Percentiles rank a stretch among this genome's conserved stretches.
phyloP scores from a whole-genome alignment of 495 filamentous ascomycete species.

The Glonium stellatum region DNA sequence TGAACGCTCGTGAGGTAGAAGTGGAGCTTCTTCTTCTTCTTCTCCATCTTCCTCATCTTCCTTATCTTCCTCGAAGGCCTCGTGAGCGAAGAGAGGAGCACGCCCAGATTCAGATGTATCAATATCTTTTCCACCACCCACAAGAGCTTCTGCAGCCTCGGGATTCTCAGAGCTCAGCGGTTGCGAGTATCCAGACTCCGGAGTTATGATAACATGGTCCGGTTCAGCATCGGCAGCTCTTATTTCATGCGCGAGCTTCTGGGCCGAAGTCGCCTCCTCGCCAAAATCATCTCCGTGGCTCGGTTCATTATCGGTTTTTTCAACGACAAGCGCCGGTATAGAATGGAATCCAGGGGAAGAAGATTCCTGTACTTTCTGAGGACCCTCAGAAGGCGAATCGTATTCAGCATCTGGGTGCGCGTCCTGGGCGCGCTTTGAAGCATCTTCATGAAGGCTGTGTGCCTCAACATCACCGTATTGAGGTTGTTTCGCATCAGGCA shows the following conservation, averaged over 20 bases:
- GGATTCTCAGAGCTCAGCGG: no score
- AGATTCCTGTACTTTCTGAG: background rate
- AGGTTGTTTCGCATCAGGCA: slow-evolving; percentile 14
- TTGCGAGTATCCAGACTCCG: no score
- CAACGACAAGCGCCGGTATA: slow-evolving; percentile 24
- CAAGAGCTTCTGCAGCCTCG: background rate
- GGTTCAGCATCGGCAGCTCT: slow-evolving; percentile 27
- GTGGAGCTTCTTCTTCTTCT: slow-evolving; percentile 2
- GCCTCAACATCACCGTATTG: slow-evolving; percentile 17
- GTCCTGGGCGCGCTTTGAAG: slow-evolving; percentile 20
- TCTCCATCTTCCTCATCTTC: background rate
- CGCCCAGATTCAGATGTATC: background rate
- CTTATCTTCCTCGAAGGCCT: background rate
- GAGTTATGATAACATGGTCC: slow-evolving; percentile 20
- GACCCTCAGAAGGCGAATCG: background rate
- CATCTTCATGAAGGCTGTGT: slow-evolving; percentile 13
- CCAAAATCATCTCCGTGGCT: slow-evolving; percentile 29
- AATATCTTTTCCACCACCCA: background rate
- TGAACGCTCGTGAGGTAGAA: slow-evolving; percentile 5
- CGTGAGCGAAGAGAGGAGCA: slow-evolving; percentile 11
- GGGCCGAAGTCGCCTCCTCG: slow-evolving; percentile 15
- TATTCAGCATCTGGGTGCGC: slow-evolving; percentile 21
- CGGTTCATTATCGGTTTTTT: slow-evolving; percentile 26
- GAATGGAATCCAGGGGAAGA: background rate
- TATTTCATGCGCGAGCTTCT: slow-evolving; percentile 28